A percentile compares a stretch with the other conserved stretches of the same genome.
Conservation (phyloP, 768 basidiomycete species). For the Cytidiella melzeri region DNA sequence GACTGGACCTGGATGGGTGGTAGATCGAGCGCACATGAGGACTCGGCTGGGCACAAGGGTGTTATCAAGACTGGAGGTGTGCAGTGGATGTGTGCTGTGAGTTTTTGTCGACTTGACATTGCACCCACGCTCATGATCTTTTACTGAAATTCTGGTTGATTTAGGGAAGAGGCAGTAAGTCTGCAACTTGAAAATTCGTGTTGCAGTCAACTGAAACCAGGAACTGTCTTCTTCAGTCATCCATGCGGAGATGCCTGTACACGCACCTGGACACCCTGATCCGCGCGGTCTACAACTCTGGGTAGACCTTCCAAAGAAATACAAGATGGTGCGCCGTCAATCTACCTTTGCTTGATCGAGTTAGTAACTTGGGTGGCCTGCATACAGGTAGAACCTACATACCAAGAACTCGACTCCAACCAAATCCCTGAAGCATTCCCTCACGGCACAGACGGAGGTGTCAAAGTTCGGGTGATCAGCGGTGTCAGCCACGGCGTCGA, state of each 20-base stretch:
- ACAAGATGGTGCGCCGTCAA: constrained; percentile 56
- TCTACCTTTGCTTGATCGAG: background rate
- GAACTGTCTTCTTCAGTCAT: constrained; percentile 36
- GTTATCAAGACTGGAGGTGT: constrained; percentile 76
- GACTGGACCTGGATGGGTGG: background rate
- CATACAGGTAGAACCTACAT: constrained; percentile 52
- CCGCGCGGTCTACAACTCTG: constrained; percentile 86
- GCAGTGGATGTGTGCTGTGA: constrained; percentile 90
- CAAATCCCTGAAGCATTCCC: constrained; percentile 72
- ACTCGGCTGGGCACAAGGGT: constrained; percentile 82
- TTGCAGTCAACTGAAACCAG: background rate
- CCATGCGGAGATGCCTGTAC: constrained; percentile 87
- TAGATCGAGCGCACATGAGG: constrained; percentile 78
- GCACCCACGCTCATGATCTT: too few species aligned
- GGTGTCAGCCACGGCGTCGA: constrained; percentile 82
- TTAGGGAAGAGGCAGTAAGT: constrained; percentile 53
- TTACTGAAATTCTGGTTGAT: too few species aligned
- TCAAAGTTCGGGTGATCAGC: constrained; percentile 79
- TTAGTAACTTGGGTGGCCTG: background rate
- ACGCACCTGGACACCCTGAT: constrained; percentile 56
- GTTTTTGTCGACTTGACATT: too few species aligned
- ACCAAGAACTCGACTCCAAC: constrained; percentile 71
- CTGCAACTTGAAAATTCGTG: background rate
- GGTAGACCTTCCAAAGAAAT: constrained; percentile 75
- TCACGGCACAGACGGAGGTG: constrained; percentile 56